Evolutionary conservation across 169 alveolate genomes (phyloP), one percentile per base, ranked within the genome.

Genomic region (Plasmodium fragile): DNA sequence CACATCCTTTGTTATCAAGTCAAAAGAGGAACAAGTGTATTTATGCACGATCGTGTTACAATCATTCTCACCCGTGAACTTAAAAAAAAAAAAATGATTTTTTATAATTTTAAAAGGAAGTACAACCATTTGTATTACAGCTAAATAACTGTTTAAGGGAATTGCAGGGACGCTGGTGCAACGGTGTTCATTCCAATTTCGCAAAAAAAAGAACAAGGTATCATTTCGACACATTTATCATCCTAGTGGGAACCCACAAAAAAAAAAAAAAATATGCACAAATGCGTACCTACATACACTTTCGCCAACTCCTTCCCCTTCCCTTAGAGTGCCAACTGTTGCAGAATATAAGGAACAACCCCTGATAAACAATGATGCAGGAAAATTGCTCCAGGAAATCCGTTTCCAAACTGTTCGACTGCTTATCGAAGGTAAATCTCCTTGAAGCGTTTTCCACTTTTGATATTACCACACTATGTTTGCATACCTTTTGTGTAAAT

Each of bases 311-410:
- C 8, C 36, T 6, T 6, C 7, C 22, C 55, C 59, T 7, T 0
- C 55, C 59, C 22, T 0, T 49, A 49, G 59, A 4, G 75, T 65
- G 11, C 75, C 3, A 65, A 65, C 36, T 25, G 30, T 65, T 65
- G 11, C 75, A 65, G 75, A 65, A 65, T 65, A 25, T 65, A 25
- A 25, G 36, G 36, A 65, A 28, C 36, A 25, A 18, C 18, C 1
- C 1, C 41, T 28, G n/a, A 6, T 65, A 65, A 65, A 65, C 30
- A 65, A 65, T 65, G 34, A 18, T 65, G 36, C 75, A 36, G 30
- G 75, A 65, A 65, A 28, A 65, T 65, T 65, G 75, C 41, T 65
- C 75, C 41, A 65, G 75, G 36, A 65, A 65, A 25, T 65, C 75
- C 36, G 41, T 65, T 25, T 65, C 75, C 36, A 18, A 4, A 28